Evolutionary conservation across 768 basidiomycete species (phyloP), one percentile per base, ranked within the genome.

Genomic region (Pisolithus orientalis): DNA sequence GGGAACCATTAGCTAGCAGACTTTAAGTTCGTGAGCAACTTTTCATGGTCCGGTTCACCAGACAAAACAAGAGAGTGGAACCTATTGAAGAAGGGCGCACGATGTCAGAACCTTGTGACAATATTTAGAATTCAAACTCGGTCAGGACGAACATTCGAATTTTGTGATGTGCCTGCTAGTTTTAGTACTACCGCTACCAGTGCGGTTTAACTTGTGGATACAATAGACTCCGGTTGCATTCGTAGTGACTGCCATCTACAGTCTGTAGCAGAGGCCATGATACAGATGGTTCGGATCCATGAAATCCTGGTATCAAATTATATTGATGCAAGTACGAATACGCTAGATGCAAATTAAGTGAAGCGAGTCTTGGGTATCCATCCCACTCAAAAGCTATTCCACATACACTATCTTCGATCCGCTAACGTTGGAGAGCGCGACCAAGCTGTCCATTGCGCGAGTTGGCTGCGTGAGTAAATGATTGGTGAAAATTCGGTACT

Each of bases 81-180:
- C 75, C 67, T 90, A 89, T 10, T 90, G 72, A 39, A 90, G 75
- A 17, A 90, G 77, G 14, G 84, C 87, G 21, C 28, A 87, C 88
- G 0, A 87, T 89, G 11, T 68, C 68, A 0, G 78, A 65, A 51
- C 78, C 75, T 16, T 2, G 49, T 75, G 65, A 61, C 80, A 61
- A 53, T 74, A 70, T 45, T 75, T 71, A 56, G 58, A 53, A 65
- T 62, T 17, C 66, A 61, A 34, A 80, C 72, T 4, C 57, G 55
- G 1, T 78, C 76, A 1, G 88, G 87, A 17, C 55, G 55, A 60
- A 87, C 5, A 87, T 9, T 77, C 70, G n/a, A 90, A 66, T 13
- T 65, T 57, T 0, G 62, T 67, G 0, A 67, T 61, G n/a, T 78
- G 80, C 1, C 83, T 84, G 0, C 68, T 70, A 3, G 85, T 68